Conservation (phyloP, 495 filamentous ascomycete genomes). For the Podospora pseudopauciseta region DNA sequence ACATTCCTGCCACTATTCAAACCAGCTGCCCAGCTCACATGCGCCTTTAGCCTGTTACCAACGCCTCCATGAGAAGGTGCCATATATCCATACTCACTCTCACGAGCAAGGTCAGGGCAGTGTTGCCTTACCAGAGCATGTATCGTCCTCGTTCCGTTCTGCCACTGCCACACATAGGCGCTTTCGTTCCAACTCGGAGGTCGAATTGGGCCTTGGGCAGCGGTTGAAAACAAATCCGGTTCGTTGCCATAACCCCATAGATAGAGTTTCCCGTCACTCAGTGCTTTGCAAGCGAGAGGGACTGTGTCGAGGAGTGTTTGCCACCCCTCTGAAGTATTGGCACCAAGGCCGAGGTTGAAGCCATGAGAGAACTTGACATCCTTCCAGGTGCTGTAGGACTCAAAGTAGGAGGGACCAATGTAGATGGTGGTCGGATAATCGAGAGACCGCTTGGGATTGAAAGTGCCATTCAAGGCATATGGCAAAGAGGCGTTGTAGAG, state of each 20-base stretch:
- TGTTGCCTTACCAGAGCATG: conserved; percentile 43
- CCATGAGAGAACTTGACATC: conserved; percentile 58
- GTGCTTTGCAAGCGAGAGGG: conserved; percentile 56
- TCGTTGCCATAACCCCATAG: conserved; percentile 67
- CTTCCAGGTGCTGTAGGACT: conserved; percentile 60
- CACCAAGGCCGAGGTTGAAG: conserved; percentile 58
- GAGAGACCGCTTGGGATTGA: conserved; percentile 44
- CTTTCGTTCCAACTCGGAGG: conserved; percentile 54
- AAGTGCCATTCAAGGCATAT: conserved; percentile 52
- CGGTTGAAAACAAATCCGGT: conserved; percentile 59
- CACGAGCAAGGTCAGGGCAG: conserved; percentile 49
- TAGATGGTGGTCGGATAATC: conserved; percentile 61
- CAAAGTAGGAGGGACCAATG: conserved; percentile 62
- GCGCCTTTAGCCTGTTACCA: conserved; percentile 49
- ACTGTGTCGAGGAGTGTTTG: conserved; percentile 54
- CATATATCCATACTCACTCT: conserved; percentile 48
- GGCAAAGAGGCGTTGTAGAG: conserved; percentile 56
- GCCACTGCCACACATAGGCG: conserved; percentile 60
- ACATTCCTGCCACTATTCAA: conserved; percentile 50
- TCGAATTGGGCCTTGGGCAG: conserved; percentile 50
- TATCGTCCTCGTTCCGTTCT: conserved; percentile 51
- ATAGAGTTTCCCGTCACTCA: conserved; percentile 48
- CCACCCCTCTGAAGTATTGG: conserved; percentile 51
- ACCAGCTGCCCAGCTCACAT: conserved; percentile 50
- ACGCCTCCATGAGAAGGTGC: conserved; percentile 61